phyloP scores from a whole-genome alignment of 1,284 basidiomycete genomes.

The Lentinula novae-zelandiae region DNA sequence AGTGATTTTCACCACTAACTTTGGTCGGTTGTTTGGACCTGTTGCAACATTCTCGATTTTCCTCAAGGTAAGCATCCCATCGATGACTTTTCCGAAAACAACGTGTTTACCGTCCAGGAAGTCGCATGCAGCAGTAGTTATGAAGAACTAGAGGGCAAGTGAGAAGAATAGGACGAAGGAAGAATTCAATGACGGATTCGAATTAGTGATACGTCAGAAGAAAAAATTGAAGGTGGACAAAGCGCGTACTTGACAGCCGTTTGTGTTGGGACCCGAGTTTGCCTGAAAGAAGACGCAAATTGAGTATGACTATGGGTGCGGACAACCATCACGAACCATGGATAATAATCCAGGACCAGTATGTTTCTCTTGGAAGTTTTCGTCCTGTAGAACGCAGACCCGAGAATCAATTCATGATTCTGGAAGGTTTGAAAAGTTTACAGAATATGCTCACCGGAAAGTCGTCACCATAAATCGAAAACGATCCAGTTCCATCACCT shows the following conservation, averaged over 20 bases:
- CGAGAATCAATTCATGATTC: too few species aligned
- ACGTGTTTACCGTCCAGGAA: conserved; percentile 95
- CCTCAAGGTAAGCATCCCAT: conserved; percentile 85
- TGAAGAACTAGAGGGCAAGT: conserved; percentile 73
- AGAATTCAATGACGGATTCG: too few species aligned
- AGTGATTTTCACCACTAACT: conserved; percentile 79
- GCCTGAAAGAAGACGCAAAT: conserved; percentile 48
- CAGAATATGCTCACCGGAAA: conserved; percentile 58
- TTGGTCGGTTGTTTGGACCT: conserved; percentile 82
- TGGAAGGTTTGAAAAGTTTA: too few species aligned
- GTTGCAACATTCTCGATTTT: conserved; percentile 96
- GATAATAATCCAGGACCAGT: conserved; percentile 79
- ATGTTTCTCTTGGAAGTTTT: conserved; percentile 93
- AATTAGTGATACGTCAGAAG: too few species aligned
- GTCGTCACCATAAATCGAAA: conserved; percentile 93
- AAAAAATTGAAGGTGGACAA: not conserved
- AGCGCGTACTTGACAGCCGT: conserved; percentile 79
- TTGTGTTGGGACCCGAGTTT: conserved; percentile 89
- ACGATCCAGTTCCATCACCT: conserved; percentile 90
- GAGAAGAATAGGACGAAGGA: conserved; percentile 79
- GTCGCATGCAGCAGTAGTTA: conserved; percentile 91
- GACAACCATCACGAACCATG: conserved; percentile 53
- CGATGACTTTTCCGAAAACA: conserved; percentile 88
- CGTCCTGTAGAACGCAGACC: conserved; percentile 53
- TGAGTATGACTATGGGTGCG: not conserved